phyloP scores from a whole-genome alignment of 805 yeast genomes.

The Metschnikowia picachoensis region DNA sequence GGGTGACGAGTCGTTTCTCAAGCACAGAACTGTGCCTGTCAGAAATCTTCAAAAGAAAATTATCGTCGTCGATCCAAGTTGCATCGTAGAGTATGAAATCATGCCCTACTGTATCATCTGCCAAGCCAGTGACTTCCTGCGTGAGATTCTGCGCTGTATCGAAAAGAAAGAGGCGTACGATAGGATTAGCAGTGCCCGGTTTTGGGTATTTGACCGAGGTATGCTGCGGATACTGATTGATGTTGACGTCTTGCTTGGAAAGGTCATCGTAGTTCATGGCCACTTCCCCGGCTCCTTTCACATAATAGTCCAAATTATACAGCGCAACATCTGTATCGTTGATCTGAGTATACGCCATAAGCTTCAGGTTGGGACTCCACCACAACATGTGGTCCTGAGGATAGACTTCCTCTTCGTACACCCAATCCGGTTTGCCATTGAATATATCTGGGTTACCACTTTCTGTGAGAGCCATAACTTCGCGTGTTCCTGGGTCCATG shows the following conservation, averaged over 20 bases:
- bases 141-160: conserved; percentile 23
- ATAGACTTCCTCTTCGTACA: conserved; percentile 77
- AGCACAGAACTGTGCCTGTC: conserved; percentile 22
- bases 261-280: conserved; percentile 11
- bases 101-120: conserved; percentile 8
- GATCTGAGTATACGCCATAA: conserved; percentile 50
- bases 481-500: conserved; percentile 29
- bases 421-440: conserved; percentile 80
- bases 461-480: conserved; percentile 34
- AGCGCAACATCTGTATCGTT: conserved; percentile 58
- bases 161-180: conserved; percentile 44
- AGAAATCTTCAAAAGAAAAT: conserved; percentile 18
- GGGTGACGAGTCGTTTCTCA: conserved; percentile 15
- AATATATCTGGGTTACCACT: conserved; percentile 52
- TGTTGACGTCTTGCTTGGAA: conserved; percentile 4
- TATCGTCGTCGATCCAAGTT: conserved; percentile 18
- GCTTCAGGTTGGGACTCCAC: conserved; percentile 68
- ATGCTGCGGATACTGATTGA: conserved; percentile 45
- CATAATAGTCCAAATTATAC: conserved; percentile 50
- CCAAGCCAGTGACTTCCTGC: conserved; percentile 14
- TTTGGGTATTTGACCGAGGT: conserved; percentile 61
- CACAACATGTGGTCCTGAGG: conserved; percentile 57
- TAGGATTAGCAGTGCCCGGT: conserved; percentile 65
- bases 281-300: conserved; percentile 25
- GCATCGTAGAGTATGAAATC: conserved; percentile 23